These are phyloP conservation scores for Malus fusca DNA, from an alignment of 306 rosid genomes.

Conservation along the genomic window DNA sequence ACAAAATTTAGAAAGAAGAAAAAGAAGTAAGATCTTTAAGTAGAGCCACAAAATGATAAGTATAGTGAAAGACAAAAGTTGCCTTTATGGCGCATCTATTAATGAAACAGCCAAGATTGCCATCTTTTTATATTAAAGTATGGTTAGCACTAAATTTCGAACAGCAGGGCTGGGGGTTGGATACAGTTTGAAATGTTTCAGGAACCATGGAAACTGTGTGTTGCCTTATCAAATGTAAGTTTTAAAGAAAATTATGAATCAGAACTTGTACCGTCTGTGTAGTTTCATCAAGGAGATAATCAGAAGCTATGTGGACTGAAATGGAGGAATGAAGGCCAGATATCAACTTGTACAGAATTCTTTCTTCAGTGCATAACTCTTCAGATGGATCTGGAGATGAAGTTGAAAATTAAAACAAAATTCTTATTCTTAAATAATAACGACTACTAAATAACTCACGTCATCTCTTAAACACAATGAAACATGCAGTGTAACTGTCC, in stretches of 20 bases:
- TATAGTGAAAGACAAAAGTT: background rate
- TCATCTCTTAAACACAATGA: background rate
- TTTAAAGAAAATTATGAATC: background rate
- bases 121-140: background rate
- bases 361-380: constrained; percentile 80
- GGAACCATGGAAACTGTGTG: background rate
- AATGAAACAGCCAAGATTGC: background rate
- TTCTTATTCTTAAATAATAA: background rate
- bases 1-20: background rate
- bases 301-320: constrained; percentile 86
- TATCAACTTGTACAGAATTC: constrained; percentile 85
- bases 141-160: background rate
- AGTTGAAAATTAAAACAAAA: background rate
- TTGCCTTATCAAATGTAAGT: background rate
- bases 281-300: constrained; percentile 73
- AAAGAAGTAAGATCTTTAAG: background rate
- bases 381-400: constrained; percentile 61
- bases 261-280: constrained; percentile 44
- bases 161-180: background rate
- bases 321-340: constrained; percentile 98
- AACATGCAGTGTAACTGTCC: background rate
- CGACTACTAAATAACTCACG: background rate
- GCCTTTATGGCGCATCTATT: background rate
- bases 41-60: background rate
- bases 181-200: background rate